These are phyloP conservation scores for Trametes cingulata DNA, from an alignment of 768 basidiomycete species.

Conservation along the genomic window DNA sequence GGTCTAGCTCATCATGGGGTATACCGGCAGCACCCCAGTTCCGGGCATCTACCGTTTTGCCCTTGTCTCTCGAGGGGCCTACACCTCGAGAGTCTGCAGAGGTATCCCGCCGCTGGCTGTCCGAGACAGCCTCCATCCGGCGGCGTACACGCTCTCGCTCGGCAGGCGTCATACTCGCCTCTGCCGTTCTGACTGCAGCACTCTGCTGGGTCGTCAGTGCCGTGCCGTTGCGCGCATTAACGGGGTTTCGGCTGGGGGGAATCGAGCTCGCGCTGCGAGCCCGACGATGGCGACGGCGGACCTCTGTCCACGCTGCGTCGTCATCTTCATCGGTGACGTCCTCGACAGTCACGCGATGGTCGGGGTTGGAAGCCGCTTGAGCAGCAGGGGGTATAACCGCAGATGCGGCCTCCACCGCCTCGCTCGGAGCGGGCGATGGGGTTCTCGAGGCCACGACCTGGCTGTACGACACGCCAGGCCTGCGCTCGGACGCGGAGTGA, in stretches of 20 bases:
- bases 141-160: neutral
- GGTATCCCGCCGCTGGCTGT: neutral
- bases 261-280: neutral
- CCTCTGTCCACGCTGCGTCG: neutral
- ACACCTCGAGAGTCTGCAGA: slow-evolving; percentile 9
- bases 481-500: slow-evolving; percentile 1
- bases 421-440: neutral
- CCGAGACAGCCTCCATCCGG: neutral
- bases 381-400: neutral
- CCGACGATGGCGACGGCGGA: slow-evolving; percentile 1
- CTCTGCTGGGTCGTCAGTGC: neutral
- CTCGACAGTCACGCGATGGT: slow-evolving; percentile 2
- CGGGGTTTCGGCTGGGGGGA: neutral
- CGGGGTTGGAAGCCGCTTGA: neutral
- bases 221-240: neutral
- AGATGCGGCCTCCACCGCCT: neutral
- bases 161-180: neutral
- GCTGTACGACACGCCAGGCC: slow-evolving; percentile 3
- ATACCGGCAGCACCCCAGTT: slow-evolving; percentile 24
- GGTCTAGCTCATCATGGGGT: slow-evolving; percentile 17
- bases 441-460: slow-evolving; percentile 14
- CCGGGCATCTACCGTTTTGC: slow-evolving; percentile 22
- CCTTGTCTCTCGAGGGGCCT: slow-evolving; percentile 20
- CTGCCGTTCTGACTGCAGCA: neutral
- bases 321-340: slow-evolving; percentile 13